These are phyloP conservation scores for Umbelopsis isabellina DNA, from an alignment of 192 early-diverging fungal genomes.

Conservation along the genomic window DNA sequence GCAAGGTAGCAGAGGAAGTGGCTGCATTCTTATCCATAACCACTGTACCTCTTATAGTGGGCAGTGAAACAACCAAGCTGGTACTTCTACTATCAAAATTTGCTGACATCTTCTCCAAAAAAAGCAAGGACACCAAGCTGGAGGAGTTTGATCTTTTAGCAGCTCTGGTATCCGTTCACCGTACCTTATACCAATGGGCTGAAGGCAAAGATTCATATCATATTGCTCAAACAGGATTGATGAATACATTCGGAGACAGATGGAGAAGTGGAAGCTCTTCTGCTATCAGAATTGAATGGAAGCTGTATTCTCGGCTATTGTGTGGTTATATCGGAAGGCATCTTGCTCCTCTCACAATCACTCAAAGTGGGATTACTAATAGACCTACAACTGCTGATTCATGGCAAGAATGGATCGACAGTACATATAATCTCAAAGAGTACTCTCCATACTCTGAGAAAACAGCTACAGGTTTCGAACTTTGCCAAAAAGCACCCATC, in stretches of 20 bases:
- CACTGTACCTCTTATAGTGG: not conserved
- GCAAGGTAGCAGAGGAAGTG: conserved; percentile 2
- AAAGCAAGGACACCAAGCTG: not conserved
- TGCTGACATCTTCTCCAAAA: not conserved
- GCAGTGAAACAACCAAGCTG: not conserved
- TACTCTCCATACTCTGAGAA: not conserved
- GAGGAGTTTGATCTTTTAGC: not conserved
- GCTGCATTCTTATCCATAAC: conserved; percentile 14
- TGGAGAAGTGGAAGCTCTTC: not conserved
- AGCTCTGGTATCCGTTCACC: conserved; percentile 5
- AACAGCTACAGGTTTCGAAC: not conserved
- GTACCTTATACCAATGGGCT: conserved; percentile 1
- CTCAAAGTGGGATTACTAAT: not conserved
- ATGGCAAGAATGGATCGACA: conserved; percentile 2
- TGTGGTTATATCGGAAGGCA: conserved; percentile 18
- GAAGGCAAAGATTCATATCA: conserved; percentile 5
- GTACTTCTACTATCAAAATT: not conserved
- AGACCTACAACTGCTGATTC: not conserved
- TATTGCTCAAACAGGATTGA: not conserved
- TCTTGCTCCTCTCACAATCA: conserved; percentile 2
- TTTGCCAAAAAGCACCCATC: not conserved
- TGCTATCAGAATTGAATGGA: conserved; percentile 9
- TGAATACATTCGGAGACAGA: not conserved
- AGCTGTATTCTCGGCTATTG: conserved; percentile 13
- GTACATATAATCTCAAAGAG: not conserved